Conservation (phyloP, 345 rosid genomes). For the Bretschneidera sinensis region DNA sequence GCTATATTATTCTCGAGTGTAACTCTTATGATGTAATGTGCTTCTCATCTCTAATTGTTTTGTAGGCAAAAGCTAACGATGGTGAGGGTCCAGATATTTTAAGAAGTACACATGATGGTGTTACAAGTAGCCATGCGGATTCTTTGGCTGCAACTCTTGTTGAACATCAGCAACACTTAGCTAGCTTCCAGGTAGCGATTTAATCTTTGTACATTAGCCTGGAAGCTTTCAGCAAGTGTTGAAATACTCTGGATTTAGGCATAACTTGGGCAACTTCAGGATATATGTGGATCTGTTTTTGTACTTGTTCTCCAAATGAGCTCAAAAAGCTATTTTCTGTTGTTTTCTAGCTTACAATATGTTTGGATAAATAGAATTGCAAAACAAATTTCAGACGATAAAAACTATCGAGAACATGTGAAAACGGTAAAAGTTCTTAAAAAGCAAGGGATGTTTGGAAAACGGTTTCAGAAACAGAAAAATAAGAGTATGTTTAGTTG, state of each 20-base stretch:
- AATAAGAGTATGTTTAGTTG: no score
- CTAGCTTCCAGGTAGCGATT: constrained; percentile 81
- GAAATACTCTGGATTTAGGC: not conserved
- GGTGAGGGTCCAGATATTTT: constrained; percentile 98
- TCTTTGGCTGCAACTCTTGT: constrained; percentile 84
- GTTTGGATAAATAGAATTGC: no score
- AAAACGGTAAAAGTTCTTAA: not conserved
- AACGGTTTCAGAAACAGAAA: no score
- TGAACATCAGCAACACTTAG: constrained; percentile 97
- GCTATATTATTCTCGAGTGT: no score
- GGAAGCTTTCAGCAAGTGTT: not conserved
- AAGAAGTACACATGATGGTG: constrained; percentile 68
- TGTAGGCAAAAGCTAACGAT: constrained; percentile 90
- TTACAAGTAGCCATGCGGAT: constrained; percentile 82
- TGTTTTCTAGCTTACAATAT: no score
- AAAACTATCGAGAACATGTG: not conserved
- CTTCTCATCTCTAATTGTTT: constrained; percentile 18
- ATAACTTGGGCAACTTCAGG: not conserved
- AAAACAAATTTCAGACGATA: not conserved
- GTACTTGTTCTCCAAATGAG: no score
- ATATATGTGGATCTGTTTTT: no score
- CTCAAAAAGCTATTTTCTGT: no score
- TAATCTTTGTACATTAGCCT: not conserved
- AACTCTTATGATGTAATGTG: no score
- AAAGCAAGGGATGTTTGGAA: no score